phyloP scores from a whole-genome alignment of 78 protist species.

The slime mould (Dictyostelium discoideum) region DNA sequence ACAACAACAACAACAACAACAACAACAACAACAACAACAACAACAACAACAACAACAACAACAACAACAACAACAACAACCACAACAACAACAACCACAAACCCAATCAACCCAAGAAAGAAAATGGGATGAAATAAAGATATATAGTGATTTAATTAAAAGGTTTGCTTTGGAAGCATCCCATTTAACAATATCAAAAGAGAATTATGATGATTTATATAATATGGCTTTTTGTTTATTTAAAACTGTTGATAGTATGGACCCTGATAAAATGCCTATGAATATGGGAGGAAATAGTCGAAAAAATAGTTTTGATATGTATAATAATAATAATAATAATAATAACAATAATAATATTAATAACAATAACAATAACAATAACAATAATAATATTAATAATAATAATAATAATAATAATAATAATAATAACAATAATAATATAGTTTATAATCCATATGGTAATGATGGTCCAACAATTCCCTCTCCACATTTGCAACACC shows the following conservation, averaged over 20 bases:
- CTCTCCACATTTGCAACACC: not conserved
- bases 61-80: not conserved
- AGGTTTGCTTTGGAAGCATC: slow-evolving; percentile 50
- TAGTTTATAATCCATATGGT: not conserved
- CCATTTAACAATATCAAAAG: slow-evolving; percentile 29
- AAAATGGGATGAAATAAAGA: slow-evolving; percentile 23
- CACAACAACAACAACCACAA: not conserved
- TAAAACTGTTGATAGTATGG: slow-evolving; percentile 42
- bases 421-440: not conserved
- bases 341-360: not conserved
- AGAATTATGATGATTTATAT: slow-evolving; percentile 51
- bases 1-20: not conserved
- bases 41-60: not conserved
- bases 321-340: not conserved
- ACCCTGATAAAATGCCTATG: slow-evolving; percentile 2
- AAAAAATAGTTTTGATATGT: slow-evolving; percentile 4
- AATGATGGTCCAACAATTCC: slow-evolving; percentile 1
- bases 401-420: no score
- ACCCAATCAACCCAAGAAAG: not conserved
- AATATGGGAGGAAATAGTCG: not conserved
- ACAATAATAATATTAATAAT: no score
- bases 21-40: not conserved
- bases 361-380: not conserved
- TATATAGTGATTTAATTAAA: slow-evolving; percentile 47
- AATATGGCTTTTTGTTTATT: slow-evolving; percentile 56